phyloP scores from a whole-genome alignment of 768 basidiomycete genomes.

The Psilocybe subaeruginosa region DNA sequence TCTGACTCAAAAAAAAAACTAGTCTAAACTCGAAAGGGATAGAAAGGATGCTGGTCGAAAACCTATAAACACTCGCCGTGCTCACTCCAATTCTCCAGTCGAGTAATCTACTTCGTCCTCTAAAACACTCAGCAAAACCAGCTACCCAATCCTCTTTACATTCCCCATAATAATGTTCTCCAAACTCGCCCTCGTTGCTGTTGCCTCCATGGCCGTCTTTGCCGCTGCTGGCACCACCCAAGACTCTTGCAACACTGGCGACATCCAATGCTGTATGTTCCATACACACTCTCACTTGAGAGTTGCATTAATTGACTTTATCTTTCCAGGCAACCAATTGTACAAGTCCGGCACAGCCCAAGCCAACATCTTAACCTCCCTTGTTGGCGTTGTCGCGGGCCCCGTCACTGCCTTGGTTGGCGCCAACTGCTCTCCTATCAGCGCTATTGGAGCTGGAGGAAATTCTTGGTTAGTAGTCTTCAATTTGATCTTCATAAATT shows the following conservation, averaged over 20 bases:
- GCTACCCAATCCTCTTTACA: neutral
- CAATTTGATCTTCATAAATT: neutral
- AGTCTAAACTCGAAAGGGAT: too few species aligned
- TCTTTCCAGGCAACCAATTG: slow-evolving; percentile 17
- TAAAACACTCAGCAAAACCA: neutral
- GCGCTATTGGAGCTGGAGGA: slow-evolving; percentile 21
- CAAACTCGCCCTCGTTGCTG: neutral
- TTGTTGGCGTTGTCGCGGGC: slow-evolving; percentile 21
- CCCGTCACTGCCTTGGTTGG: slow-evolving; percentile 24
- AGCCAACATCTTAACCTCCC: slow-evolving; percentile 5
- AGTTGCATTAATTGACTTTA: neutral
- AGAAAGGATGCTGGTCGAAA: neutral
- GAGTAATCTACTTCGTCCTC: slow-evolving; percentile 1
- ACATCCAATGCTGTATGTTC: slow-evolving; percentile 28
- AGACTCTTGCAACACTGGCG: slow-evolving; percentile 22
- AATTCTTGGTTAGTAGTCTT: slow-evolving; percentile 17
- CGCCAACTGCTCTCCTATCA: slow-evolving; percentile 26
- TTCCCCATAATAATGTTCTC: neutral
- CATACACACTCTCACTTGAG: neutral
- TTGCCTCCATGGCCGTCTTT: slow-evolving; percentile 2
- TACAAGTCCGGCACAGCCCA: neutral
- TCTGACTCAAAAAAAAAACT: too few species aligned
- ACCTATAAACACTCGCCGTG: neutral
- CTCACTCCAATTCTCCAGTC: neutral
- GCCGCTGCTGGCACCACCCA: neutral